Evolutionary conservation across 306 rosid species (phyloP).

Genomic region (Erythrophleum fordii): DNA sequence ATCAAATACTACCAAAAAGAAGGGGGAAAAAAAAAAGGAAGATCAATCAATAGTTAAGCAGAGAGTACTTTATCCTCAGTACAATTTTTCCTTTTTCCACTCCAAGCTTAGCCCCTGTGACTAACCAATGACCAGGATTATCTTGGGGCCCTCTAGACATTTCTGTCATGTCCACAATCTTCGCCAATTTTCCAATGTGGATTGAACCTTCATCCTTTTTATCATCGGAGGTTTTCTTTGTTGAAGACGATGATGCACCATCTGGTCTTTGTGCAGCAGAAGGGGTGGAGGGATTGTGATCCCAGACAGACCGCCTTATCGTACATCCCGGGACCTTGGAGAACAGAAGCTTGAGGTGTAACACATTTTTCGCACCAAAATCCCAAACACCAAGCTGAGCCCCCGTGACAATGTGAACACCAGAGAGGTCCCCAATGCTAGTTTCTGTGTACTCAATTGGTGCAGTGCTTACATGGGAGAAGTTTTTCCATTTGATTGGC

Average conservation of each 20-base stretch:
- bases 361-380: constrained; percentile 90
- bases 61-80: constrained; percentile 82
- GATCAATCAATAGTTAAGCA: constrained; percentile 79
- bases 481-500: constrained; percentile 98
- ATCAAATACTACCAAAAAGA: constrained; percentile 28
- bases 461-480: constrained; percentile 99
- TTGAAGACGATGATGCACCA: constrained; percentile 74
- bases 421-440: constrained; percentile 92
- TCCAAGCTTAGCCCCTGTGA: constrained; percentile 98
- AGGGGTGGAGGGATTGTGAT: constrained; percentile 75
- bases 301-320: constrained; percentile 94
- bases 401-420: constrained; percentile 95
- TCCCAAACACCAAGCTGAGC: constrained; percentile 99
- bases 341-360: constrained; percentile 93
- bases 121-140: constrained; percentile 98
- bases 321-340: constrained; percentile 98
- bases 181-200: constrained; percentile 76
- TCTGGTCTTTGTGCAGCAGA: constrained; percentile 55
- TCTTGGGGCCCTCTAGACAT: constrained; percentile 98
- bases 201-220: constrained; percentile 75
- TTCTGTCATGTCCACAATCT: constrained; percentile 88
- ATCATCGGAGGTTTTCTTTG: constrained; percentile 65
- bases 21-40: constrained; percentile 32
- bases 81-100: constrained; percentile 94
- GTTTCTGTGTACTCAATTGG: constrained; percentile 90